Evolutionary conservation across 1,284 basidiomycete genomes (phyloP).

Genomic region (Paramarasmius palmivorus): DNA sequence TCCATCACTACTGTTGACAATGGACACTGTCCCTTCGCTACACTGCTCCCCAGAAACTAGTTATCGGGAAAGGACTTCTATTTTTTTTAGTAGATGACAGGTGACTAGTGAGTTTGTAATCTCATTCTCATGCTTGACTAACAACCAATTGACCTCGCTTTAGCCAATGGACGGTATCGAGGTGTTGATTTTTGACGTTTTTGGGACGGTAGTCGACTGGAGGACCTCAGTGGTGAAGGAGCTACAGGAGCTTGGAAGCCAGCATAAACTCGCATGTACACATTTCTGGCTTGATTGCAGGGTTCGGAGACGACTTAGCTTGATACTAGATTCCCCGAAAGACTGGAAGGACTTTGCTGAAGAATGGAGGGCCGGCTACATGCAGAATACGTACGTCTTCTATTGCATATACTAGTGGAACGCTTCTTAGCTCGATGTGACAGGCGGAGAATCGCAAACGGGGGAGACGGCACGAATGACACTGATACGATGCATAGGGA

Average conservation of each 20-base stretch:
- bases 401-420: background rate
- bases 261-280: slow-evolving; percentile 22
- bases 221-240: slow-evolving; percentile 45
- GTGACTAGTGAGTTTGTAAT: no score
- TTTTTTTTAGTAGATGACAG: no score
- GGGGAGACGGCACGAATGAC: slow-evolving; percentile 47
- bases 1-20: no score
- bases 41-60: no score
- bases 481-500: slow-evolving; percentile 59
- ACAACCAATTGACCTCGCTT: no score
- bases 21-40: no score
- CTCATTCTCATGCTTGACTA: background rate
- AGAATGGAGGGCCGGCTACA: slow-evolving; percentile 59
- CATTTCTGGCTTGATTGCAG: background rate
- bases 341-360: slow-evolving; percentile 52
- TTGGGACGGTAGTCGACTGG: slow-evolving; percentile 69
- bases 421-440: background rate
- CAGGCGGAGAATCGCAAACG: slow-evolving; percentile 40
- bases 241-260: slow-evolving; percentile 32
- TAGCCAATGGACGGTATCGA: slow-evolving; percentile 44
- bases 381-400: slow-evolving; percentile 42
- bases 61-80: no score
- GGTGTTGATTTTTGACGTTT: slow-evolving; percentile 62
- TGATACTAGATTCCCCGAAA: slow-evolving; percentile 13
- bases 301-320: background rate